Conservation (phyloP, 2,329 filamentous ascomycete species). For the Plectosphaerella sp. region DNA sequence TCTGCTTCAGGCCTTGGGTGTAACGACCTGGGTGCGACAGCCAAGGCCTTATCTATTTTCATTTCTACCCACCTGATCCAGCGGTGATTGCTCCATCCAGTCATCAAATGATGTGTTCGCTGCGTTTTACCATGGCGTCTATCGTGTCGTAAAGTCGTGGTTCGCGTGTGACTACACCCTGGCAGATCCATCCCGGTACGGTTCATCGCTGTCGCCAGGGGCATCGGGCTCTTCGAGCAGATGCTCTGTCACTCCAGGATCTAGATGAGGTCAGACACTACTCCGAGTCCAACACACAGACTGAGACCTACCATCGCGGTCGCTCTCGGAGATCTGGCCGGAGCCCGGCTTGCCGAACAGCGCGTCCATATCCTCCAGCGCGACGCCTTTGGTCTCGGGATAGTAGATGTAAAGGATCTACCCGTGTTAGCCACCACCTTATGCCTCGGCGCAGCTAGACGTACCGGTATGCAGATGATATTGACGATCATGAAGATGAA, state of each 20-base stretch:
- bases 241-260: background rate
- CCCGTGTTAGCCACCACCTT: background rate
- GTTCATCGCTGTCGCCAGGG: background rate
- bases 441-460: conserved; percentile 1
- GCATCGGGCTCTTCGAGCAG: background rate
- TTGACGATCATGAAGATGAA: conserved; percentile 55
- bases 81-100: background rate
- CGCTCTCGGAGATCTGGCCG: background rate
- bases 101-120: background rate
- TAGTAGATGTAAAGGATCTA: conserved; percentile 36
- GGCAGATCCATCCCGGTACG: background rate
- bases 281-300: background rate
- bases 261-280: background rate
- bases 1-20: no score
- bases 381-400: conserved; percentile 37
- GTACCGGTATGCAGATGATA: conserved; percentile 38
- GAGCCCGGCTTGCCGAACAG: conserved; percentile 25
- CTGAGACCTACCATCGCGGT: conserved; percentile 1
- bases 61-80: background rate
- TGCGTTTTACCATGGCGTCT: background rate
- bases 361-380: conserved; percentile 39
- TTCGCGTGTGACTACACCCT: background rate
- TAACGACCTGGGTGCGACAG: no score
- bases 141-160: no score
- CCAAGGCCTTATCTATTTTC: no score